Evolutionary conservation across 2,329 filamentous ascomycete genomes (phyloP).

Genomic region (Calonectria pseudoturangicola): DNA sequence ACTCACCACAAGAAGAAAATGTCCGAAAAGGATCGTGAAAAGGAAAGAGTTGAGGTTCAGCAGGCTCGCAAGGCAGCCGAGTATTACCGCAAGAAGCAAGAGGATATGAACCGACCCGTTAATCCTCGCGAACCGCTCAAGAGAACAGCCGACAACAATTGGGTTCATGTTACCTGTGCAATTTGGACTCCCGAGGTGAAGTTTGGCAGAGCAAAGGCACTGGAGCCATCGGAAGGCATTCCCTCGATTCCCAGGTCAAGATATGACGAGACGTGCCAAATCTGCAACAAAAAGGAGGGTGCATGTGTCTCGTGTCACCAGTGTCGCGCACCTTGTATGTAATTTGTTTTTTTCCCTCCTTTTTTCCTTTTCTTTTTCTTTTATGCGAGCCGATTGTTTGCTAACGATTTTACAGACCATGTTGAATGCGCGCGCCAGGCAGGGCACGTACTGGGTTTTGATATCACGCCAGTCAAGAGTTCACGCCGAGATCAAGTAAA

Average conservation of each 20-base stretch:
- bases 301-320: conserved; percentile 90
- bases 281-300: conserved; percentile 85
- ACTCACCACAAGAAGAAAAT: conserved; percentile 85
- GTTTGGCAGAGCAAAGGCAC: conserved; percentile 87
- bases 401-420: conserved; percentile 76
- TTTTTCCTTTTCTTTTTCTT: not conserved
- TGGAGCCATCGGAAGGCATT: conserved; percentile 93
- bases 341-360: not conserved
- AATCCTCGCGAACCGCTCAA: conserved; percentile 94
- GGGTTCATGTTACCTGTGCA: conserved; percentile 96
- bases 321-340: conserved; percentile 74
- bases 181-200: conserved; percentile 94
- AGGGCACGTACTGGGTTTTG: conserved; percentile 90
- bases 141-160: conserved; percentile 96
- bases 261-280: conserved; percentile 87
- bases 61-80: conserved; percentile 86
- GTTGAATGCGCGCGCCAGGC: conserved; percentile 92
- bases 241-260: conserved; percentile 83
- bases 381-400: not conserved
- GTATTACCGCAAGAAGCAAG: conserved; percentile 88
- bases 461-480: conserved; percentile 91
- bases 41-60: conserved; percentile 90
- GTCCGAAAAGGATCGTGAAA: conserved; percentile 91
- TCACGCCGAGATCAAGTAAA: conserved; percentile 88
- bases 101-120: conserved; percentile 87